phyloP scores from a whole-genome alignment of 75 land plant species.

The Larix kaempferi region DNA sequence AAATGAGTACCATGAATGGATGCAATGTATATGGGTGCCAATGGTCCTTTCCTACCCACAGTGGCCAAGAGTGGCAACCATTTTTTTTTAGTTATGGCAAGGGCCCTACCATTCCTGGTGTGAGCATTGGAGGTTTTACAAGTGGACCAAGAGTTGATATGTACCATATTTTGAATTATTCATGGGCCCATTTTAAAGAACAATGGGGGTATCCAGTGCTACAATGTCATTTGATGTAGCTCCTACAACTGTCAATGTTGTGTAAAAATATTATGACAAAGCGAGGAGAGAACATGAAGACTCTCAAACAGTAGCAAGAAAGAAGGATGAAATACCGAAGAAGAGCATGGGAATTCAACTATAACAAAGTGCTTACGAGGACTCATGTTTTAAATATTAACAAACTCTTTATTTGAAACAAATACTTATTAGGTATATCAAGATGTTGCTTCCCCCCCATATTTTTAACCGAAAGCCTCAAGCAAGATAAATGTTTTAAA shows the following conservation, averaged over 20 bases:
- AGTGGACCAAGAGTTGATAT: slow-evolving; percentile 19
- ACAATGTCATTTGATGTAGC: slow-evolving; percentile 45
- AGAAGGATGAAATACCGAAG: slow-evolving; percentile 39
- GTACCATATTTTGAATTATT: slow-evolving; percentile 22
- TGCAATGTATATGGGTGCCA: slow-evolving; percentile 23
- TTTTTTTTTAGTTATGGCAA: slow-evolving; percentile 20
- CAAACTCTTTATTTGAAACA: slow-evolving; percentile 97
- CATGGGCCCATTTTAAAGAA: slow-evolving; percentile 46
- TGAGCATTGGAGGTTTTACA: slow-evolving; percentile 1
- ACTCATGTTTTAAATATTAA: slow-evolving; percentile 84
- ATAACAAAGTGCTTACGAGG: slow-evolving; percentile 81
- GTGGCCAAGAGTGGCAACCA: slow-evolving; percentile 9
- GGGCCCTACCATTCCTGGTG: slow-evolving; percentile 23
- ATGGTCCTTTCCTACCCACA: slow-evolving; percentile 1
- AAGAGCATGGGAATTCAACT: slow-evolving; percentile 55
- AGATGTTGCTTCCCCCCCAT: neutral
- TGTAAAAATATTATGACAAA: slow-evolving; percentile 67
- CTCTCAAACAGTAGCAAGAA: slow-evolving; percentile 45
- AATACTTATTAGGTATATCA: slow-evolving; percentile 74
- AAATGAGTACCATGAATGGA: slow-evolving; percentile 27
- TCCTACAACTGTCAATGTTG: slow-evolving; percentile 49
- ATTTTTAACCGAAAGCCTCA: neutral
- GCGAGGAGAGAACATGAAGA: slow-evolving; percentile 58
- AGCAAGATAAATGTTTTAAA: neutral
- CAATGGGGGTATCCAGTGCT: slow-evolving; percentile 32